phyloP scores from a whole-genome alignment of 2,329 filamentous ascomycete species.

The Hymenoscyphus infarciens region DNA sequence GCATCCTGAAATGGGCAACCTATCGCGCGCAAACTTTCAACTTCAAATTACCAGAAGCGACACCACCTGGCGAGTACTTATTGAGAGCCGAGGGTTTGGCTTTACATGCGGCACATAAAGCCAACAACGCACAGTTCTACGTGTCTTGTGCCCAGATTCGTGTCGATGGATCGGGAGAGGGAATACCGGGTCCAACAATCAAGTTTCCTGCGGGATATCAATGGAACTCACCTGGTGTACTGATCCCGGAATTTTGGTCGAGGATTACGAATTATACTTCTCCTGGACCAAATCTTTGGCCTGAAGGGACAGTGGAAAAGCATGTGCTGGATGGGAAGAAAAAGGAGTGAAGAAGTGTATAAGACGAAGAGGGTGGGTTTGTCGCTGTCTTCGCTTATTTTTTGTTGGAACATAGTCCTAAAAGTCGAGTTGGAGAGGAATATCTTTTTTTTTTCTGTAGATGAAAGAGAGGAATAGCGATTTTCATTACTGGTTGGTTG shows the following conservation, averaged over 20 bases:
- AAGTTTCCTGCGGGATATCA: constrained; percentile 6
- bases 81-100: constrained; percentile 4
- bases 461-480: too few relatives aligned
- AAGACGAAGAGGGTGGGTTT: background rate
- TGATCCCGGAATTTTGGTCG: background rate
- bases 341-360: background rate
- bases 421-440: too few relatives aligned
- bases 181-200: background rate
- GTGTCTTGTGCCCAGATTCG: constrained; percentile 5
- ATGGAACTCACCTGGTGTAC: background rate
- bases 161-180: background rate
- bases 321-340: background rate
- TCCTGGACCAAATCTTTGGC: background rate
- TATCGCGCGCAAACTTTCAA: background rate
- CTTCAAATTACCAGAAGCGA: constrained; percentile 1
- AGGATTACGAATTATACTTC: background rate
- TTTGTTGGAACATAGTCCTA: too few relatives aligned
- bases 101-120: constrained; percentile 4
- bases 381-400: background rate
- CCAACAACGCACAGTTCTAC: background rate
- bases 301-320: background rate
- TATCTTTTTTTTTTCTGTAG: too few relatives aligned
- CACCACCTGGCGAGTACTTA: constrained; percentile 4
- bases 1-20: background rate
- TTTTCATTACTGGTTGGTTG: too few relatives aligned